Base-by-base conservation (phyloP, 2,329 filamentous ascomycete species). In the Dothideomycetes sp. region DNA sequence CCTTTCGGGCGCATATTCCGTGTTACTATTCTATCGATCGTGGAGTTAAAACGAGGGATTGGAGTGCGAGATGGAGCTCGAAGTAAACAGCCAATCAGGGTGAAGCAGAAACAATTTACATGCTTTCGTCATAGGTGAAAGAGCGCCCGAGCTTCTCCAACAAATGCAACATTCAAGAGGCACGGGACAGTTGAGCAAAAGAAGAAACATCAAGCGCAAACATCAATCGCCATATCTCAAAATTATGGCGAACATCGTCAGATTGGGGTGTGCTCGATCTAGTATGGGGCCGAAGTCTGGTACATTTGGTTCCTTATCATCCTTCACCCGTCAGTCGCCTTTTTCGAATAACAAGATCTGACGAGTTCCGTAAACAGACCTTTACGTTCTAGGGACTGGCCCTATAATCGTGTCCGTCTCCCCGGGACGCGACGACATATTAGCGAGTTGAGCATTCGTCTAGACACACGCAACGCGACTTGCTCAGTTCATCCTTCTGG, bases 381-480 rank as follows among this genome's bases (percentile, higher is more conserved):
- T 96, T 13, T 67, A 98, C 28, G 83, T 98, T 41, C 66, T 98
- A n/a, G 91, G 91, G 1, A 74, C 91, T 4, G 91, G 91, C 1
- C 76, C 75, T 15, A 71, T 73, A 15, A 84, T 91, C 36, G 67
- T 79, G 35, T 87, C 87, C 1, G 63, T 96, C 6, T 84, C 82
- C 42, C 83, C 84, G 71, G 78, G 51, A 84, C 85, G 30, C 78
- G 82, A 51, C 71, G 70, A 44, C 71, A 78, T 51, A 77, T 98
- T 43, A 82, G 80, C 47, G 73, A 75, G 19, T 62, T 96, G 29
- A 91, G 91, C 0, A 83, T 96, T 51, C 72, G 85, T 43, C 71
- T 96, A 55, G 91, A 96, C 64, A 96, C 91, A 22, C 72, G 86
- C 48, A 96, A 96, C 63, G 91, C 91, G 7, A 85, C 89, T 1